These are phyloP conservation scores for Litchi chinensis DNA, from an alignment of 345 rosid species.

Conservation along the genomic window DNA sequence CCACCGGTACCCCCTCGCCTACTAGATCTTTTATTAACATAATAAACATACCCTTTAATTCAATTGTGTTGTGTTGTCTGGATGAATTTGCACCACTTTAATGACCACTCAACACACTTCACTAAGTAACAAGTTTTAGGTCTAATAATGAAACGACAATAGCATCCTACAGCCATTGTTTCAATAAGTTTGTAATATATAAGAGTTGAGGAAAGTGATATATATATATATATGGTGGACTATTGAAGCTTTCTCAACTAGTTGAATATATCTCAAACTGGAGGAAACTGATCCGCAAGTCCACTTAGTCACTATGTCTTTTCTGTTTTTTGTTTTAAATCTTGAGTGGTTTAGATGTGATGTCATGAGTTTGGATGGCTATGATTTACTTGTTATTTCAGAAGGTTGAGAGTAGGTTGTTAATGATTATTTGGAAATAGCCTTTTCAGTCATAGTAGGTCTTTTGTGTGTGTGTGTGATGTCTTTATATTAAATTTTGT, in stretches of 20 bases:
- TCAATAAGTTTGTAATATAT: background rate
- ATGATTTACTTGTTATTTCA: background rate
- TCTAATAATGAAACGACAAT: background rate
- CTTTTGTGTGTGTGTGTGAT: no score
- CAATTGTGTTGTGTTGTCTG: background rate
- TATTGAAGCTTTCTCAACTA: no score
- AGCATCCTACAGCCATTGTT: background rate
- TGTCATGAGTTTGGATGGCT: background rate
- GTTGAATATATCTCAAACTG: background rate
- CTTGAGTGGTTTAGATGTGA: background rate
- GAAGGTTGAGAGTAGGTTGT: background rate
- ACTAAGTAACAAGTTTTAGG: background rate
- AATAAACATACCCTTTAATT: background rate
- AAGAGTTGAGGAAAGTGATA: no score
- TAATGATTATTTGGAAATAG: background rate
- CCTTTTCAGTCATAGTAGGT: background rate
- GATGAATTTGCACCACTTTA: background rate
- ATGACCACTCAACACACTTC: background rate
- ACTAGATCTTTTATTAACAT: background rate
- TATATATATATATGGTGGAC: no score
- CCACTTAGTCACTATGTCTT: background rate
- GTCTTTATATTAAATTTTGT: no score
- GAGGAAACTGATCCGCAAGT: background rate
- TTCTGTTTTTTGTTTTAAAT: background rate
- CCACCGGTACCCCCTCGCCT: slow-evolving; percentile 49